Base-by-base conservation (phyloP, 2,329 filamentous ascomycete species). In the Xylaria hypoxylon region DNA sequence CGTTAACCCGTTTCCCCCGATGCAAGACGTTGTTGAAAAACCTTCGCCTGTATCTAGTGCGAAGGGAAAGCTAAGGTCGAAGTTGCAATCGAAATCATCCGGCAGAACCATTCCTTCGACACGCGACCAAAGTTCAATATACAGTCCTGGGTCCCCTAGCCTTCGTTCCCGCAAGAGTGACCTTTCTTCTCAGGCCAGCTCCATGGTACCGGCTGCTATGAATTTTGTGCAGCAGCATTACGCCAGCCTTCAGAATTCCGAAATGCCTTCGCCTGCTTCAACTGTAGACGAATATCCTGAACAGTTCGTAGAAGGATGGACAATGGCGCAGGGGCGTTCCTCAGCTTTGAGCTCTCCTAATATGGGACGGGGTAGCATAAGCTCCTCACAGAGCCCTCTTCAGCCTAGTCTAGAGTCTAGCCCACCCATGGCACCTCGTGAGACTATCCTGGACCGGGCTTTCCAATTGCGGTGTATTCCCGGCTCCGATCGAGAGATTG, bases 401-500 rank as follows among this genome's bases (percentile, higher is more conserved):
- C 71, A 75, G 6, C 72, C 74, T 5, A 72, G 82, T 8, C 71
- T 80, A 2, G 79, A 83, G 45, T 82, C 83, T 1, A 82, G 81
- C 71, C 85, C 86, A 0, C 86, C 86, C 0, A 84, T 85, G 1
- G 79, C 77, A 0, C 86, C 85, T 2, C 83, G 88, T 17, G 88
- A 91, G 76, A 90, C 89, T 0, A 90, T 91, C 58, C 77, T 90
- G n/a, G 89, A 91, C 74, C 80, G 89, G 44, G 89, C 89, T 0
- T 90, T 91, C 71, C 87, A 89, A 71, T 78, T 90, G 78, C 82
- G 86, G 8, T 87, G 81, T 64, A 89, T 90, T 38, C 88, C 88
- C 17, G 88, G 88, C 5, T 86, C 86, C 2, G 87, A 88, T 11
- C 78, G 79, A 7, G 80, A 85, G 56, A 71, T 77, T 2, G 83